Conservation (phyloP, 2,329 filamentous ascomycete genomes). For the Hypoxylon sp. region DNA sequence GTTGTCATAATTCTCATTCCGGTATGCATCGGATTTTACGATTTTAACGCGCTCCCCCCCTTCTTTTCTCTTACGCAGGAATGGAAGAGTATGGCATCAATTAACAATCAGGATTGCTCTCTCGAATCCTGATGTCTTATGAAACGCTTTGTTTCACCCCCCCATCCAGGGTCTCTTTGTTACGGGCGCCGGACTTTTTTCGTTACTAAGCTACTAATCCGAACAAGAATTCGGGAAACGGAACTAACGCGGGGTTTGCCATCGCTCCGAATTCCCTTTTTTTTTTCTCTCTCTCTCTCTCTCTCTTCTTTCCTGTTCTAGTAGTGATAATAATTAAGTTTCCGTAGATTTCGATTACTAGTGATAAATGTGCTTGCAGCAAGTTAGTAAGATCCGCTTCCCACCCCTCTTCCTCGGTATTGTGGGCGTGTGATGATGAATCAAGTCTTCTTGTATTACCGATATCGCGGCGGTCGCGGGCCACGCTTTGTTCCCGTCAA, state of each 20-base stretch:
- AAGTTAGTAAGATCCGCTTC: constrained; percentile 36
- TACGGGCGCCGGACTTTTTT: constrained; percentile 14
- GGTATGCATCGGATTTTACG: constrained; percentile 26
- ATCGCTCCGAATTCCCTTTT: constrained; percentile 25
- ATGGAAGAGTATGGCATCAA: constrained; percentile 5
- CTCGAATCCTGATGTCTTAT: constrained; percentile 9
- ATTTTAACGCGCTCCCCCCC: constrained; percentile 23
- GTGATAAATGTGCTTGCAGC: constrained; percentile 10
- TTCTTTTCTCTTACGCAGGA: too few relatives aligned
- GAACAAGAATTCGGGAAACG: constrained; percentile 29
- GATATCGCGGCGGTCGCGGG: constrained; percentile 38
- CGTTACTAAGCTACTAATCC: constrained; percentile 26
- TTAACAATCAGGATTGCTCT: constrained; percentile 7
- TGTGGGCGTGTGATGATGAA: constrained; percentile 33
- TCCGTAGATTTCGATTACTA: constrained; percentile 32
- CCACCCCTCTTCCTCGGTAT: constrained; percentile 29
- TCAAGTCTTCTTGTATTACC: constrained; percentile 32
- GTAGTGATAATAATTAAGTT: constrained; percentile 17
- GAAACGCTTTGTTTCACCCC: constrained; percentile 29
- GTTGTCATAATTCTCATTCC: constrained; percentile 25
- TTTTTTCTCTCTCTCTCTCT: too few relatives aligned
- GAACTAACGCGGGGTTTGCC: constrained; percentile 40
- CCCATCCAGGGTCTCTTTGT: constrained; percentile 13
- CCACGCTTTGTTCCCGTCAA: constrained; percentile 28
- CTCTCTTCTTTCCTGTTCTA: neutral